Evolutionary conservation across 805 yeast genomes (phyloP), one percentile per base, ranked within the genome.

Genomic region (Pichia nanzhaoensis): DNA sequence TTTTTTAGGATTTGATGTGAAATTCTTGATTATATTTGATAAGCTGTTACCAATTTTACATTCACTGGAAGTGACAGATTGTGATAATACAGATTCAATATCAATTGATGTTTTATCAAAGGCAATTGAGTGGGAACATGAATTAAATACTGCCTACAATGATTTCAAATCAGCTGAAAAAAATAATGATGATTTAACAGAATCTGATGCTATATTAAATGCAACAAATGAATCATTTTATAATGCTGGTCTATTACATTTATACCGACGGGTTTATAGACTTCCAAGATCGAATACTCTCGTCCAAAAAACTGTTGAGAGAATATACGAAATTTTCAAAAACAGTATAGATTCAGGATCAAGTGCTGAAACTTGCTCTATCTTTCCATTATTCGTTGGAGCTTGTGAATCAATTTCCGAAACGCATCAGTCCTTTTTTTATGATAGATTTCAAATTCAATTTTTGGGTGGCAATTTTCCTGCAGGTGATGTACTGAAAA

Each of bases 1-100:
- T 43, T 65, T 80, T 30, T 64, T 73, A 45, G 93, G 91, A 1
- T 75, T 84, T 55, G 88, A 84, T 51, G 67, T 79, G 12, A 67
- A 68, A 45, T 69, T 82, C 45, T 63, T 84, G n/a, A 79, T 82
- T 2, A 36, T 46, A 5, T 42, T 46, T 32, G 49, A 46, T 33
- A 35, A 39, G 19, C 18, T 46, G 13, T 38, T 46, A 13, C 44
- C 46, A 13, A 38, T 46, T 10, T 16, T 46, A 24, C 38, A 24
- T 16, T 13, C n/a, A 14, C 12, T 46, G 18, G 49, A 46, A 24
- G 43, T 34, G 14, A 16, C 17, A 4, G 36, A 20, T 19, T 5
- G 8, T 18, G 16, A 14, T 13, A 20, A 34, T n/a, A 13, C n/a
- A 20, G 21, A 33, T n/a, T 34, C 34, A 9, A 34, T 46, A 2